Conservation (phyloP, 2,329 filamentous ascomycete species). For the Sarocladium strictum region DNA sequence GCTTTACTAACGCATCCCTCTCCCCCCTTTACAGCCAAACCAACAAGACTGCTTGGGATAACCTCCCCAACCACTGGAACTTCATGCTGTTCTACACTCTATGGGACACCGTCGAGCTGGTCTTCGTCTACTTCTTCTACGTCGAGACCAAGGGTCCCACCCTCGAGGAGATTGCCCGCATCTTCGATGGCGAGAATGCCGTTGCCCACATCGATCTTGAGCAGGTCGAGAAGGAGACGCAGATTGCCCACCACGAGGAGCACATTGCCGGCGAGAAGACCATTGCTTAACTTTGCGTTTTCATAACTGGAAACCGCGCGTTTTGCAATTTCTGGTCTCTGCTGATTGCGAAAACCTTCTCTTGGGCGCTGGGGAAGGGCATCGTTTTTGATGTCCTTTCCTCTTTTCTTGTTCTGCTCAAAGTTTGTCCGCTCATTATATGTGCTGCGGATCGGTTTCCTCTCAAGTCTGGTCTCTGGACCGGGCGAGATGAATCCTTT, state of each 20-base stretch:
- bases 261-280: slow-evolving; percentile 5
- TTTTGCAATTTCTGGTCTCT: neutral
- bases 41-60: slow-evolving; percentile 58
- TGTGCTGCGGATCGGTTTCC: neutral
- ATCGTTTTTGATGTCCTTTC: neutral
- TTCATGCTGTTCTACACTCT: slow-evolving; percentile 61
- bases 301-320: neutral
- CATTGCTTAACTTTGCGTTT: neutral
- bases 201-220: slow-evolving; percentile 48
- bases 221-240: slow-evolving; percentile 48
- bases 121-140: slow-evolving; percentile 61
- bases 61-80: slow-evolving; percentile 55
- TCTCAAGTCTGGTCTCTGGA: neutral
- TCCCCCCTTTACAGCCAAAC: slow-evolving; percentile 54
- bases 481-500: too few species aligned
- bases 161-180: slow-evolving; percentile 52
- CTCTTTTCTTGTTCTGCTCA: neutral
- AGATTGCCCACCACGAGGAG: slow-evolving; percentile 21
- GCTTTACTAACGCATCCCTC: slow-evolving; percentile 2
- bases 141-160: slow-evolving; percentile 66
- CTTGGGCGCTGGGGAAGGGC: neutral
- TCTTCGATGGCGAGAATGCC: slow-evolving; percentile 62
- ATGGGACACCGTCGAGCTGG: slow-evolving; percentile 54
- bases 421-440: neutral
- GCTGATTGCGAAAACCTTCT: neutral